A percentile compares a stretch with the other conserved stretches of the same genome.
Conservation (phyloP, 169 alveolate species). For the Perkinsus chesapeaki region DNA sequence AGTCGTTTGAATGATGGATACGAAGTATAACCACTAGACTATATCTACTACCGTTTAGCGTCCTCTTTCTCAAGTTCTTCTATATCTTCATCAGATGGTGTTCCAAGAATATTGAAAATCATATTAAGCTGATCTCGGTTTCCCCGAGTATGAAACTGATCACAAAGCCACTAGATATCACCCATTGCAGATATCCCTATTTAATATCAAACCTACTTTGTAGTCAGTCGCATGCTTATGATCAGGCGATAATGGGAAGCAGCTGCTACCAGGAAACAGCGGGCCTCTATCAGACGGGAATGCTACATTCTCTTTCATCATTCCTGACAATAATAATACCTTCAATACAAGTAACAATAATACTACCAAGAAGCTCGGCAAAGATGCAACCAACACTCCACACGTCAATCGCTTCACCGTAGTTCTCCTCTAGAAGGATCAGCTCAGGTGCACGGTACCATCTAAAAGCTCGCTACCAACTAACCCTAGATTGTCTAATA, state of each 20-base stretch:
- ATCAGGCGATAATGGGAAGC: constrained; percentile 92
- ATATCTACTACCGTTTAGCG: constrained; percentile 46
- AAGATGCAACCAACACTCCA: constrained; percentile 97
- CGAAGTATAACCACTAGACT: background rate
- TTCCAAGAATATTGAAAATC: constrained; percentile 91
- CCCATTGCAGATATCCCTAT: constrained; percentile 17
- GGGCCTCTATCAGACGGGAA: constrained; percentile 90
- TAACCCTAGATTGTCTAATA: background rate
- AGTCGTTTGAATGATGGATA: background rate
- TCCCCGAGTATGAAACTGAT: constrained; percentile 57
- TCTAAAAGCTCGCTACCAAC: constrained; percentile 35
- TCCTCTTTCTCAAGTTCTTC: constrained; percentile 72
- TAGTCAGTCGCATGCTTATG: constrained; percentile 49
- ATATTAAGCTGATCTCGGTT: constrained; percentile 88
- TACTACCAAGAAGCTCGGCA: constrained; percentile 85
- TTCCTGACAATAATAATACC: constrained; percentile 22
- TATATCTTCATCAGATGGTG: constrained; percentile 90
- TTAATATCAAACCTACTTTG: background rate
- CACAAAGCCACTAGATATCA: background rate
- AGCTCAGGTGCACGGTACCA: constrained; percentile 99
- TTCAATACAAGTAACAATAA: constrained; percentile 16
- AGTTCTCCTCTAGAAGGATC: constrained; percentile 88
- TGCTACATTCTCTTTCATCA: constrained; percentile 85
- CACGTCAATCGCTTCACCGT: constrained; percentile 95
- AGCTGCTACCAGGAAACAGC: constrained; percentile 90